Evolutionary conservation across 2,329 filamentous ascomycete genomes (phyloP), one percentile per base, ranked within the genome.

Genomic region (Volutella citrinella): DNA sequence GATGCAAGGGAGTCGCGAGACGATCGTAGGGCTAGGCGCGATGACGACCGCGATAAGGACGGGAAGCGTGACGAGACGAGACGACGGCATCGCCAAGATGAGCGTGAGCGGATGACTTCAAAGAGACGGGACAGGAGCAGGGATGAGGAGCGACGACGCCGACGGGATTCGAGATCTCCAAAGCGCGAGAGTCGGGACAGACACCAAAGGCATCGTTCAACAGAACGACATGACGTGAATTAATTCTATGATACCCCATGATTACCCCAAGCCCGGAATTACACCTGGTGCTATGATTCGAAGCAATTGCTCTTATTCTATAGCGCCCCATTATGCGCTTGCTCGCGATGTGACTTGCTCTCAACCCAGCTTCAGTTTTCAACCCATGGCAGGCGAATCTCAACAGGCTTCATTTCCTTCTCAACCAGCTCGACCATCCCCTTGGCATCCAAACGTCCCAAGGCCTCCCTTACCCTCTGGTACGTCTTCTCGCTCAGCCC

Each of bases 401-500:
- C 66, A 10, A 80, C 73, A 13, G 68, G 63, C 45, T 44, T 54
- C 69, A 80, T 71, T 28, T 73, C 59, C 49, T 59, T 60, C 49
- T 61, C 63, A 5, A 69, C 66, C 59, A 78, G 60, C 23, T 61
- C 55, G n/a, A 61, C 67, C 48, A 89, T 54, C 51, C 72, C 70
- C 47, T 67, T 69, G 10, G 82, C 70, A 25, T 71, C 70, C n/a
- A 59, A 27, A 6, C 38, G 48, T 25, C 34, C 55, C 42, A 85
- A 45, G 9, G 68, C 76, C 26, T 61, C 59, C 55, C 75, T 69
- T 40, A 91, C 76, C 17, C 56, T 67, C 30, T 60, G 64, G 23
- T 80, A 69, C 33, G 79, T 76, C 54, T 66, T 72, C 36, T 73
- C 64, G 34, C 69, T 73, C 43, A 87, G 45, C 0, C 84, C 84